Evolutionary conservation across 305 asterid species (phyloP).

Genomic region (Lippia alba): DNA sequence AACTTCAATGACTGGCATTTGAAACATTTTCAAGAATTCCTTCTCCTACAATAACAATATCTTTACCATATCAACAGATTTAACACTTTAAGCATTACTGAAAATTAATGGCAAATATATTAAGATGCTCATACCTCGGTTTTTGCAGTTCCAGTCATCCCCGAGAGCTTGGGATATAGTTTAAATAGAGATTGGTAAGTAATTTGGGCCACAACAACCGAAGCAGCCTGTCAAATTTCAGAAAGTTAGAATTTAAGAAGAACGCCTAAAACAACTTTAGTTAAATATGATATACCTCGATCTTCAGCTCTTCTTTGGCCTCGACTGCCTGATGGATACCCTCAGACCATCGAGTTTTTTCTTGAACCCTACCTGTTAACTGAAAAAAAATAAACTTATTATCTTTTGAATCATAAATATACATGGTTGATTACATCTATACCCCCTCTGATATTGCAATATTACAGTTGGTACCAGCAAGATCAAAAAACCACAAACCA

Average conservation of each 20-base stretch:
- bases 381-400: constrained; percentile 35
- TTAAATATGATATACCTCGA: constrained; percentile 66
- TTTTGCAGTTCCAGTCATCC: constrained; percentile 99
- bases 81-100: constrained; percentile 26
- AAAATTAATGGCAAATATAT: constrained; percentile 16
- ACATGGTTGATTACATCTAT: no score
- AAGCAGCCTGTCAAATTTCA: constrained; percentile 74
- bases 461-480: no score
- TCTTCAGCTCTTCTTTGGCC: constrained; percentile 95
- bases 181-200: constrained; percentile 97
- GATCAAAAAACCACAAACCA: no score
- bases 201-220: constrained; percentile 98
- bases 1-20: constrained; percentile 92
- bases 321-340: constrained; percentile 99
- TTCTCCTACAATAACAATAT: constrained; percentile 63
- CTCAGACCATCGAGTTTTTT: constrained; percentile 96
- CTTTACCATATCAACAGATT: neutral
- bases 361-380: constrained; percentile 99
- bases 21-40: constrained; percentile 95
- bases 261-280: constrained; percentile 1
- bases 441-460: no score
- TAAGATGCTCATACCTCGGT: constrained; percentile 69
- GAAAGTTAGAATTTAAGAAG: constrained; percentile 25
- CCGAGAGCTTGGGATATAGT: constrained; percentile 97
- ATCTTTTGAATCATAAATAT: neutral